phyloP scores from a whole-genome alignment of 768 basidiomycete genomes.

The Trametes cubensis region DNA sequence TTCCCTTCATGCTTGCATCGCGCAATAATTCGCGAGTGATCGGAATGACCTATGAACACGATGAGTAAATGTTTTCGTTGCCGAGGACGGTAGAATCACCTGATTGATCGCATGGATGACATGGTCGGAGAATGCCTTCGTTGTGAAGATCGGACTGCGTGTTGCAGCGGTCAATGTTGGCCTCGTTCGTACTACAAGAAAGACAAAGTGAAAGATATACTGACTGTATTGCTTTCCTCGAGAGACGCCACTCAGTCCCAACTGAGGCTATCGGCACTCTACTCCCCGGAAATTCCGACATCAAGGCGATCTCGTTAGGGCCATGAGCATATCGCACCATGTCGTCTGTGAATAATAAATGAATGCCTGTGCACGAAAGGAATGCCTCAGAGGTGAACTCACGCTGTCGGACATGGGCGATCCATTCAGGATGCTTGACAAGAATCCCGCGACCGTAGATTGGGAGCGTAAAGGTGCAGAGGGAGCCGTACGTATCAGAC shows the following conservation, averaged over 20 bases:
- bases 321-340: conserved; percentile 2
- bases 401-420: conserved; percentile 24
- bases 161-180: too few relatives aligned
- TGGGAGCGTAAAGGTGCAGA: conserved; percentile 26
- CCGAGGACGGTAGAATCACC: not conserved
- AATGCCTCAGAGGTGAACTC: not conserved
- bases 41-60: not conserved
- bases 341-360: conserved; percentile 6
- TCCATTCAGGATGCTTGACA: conserved; percentile 27
- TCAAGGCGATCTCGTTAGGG: too few relatives aligned
- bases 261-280: too few relatives aligned
- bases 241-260: too few relatives aligned
- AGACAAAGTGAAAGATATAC: too few relatives aligned
- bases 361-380: not conserved
- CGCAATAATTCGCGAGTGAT: not conserved
- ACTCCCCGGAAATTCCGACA: too few relatives aligned
- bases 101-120: not conserved
- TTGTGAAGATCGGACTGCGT: too few relatives aligned
- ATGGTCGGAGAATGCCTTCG: not conserved
- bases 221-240: too few relatives aligned
- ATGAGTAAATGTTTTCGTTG: not conserved
- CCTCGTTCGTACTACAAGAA: too few relatives aligned
- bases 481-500: conserved; percentile 16
- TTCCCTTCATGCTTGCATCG: not conserved
- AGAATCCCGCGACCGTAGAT: conserved; percentile 23